Percentiles rank a stretch among this genome's conserved stretches.
Conservation (phyloP, 148 eudicot species). For the Nepenthes mirabilis region DNA sequence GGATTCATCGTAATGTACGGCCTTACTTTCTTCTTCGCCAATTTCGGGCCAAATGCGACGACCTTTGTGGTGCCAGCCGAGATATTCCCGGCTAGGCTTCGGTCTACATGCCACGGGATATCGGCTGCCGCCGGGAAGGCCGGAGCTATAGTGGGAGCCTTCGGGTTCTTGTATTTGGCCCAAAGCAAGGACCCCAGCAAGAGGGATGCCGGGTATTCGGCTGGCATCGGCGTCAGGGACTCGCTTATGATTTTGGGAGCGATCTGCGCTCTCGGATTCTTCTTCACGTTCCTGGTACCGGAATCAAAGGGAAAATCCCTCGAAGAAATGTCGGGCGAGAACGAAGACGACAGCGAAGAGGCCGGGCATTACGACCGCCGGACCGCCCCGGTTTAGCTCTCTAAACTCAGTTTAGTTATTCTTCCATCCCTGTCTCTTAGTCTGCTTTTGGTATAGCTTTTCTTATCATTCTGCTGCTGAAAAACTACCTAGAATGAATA, state of each 20-base stretch:
- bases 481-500: no score
- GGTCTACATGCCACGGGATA: conserved; percentile 89
- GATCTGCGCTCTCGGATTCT: conserved; percentile 39
- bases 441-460: neutral
- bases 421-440: neutral
- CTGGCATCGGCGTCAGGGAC: conserved; percentile 61
- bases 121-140: conserved; percentile 83
- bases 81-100: conserved; percentile 72
- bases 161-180: conserved; percentile 65
- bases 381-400: conserved; percentile 26
- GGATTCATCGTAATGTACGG: conserved; percentile 70
- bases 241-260: conserved; percentile 48
- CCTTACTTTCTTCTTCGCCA: conserved; percentile 72
- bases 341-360: conserved; percentile 24
- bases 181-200: conserved; percentile 23
- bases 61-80: conserved; percentile 83
- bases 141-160: conserved; percentile 75
- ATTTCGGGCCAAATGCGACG: conserved; percentile 85
- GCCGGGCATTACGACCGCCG: conserved; percentile 3
- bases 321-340: conserved; percentile 66
- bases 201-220: conserved; percentile 55
- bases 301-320: conserved; percentile 77
- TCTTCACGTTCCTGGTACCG: conserved; percentile 59
- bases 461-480: no score
- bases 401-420: neutral